A percentile compares a stretch with the other conserved stretches of the same genome.
Evolutionary conservation across 148 eudicot species (phyloP).

Genomic region (Cornus controversa): DNA sequence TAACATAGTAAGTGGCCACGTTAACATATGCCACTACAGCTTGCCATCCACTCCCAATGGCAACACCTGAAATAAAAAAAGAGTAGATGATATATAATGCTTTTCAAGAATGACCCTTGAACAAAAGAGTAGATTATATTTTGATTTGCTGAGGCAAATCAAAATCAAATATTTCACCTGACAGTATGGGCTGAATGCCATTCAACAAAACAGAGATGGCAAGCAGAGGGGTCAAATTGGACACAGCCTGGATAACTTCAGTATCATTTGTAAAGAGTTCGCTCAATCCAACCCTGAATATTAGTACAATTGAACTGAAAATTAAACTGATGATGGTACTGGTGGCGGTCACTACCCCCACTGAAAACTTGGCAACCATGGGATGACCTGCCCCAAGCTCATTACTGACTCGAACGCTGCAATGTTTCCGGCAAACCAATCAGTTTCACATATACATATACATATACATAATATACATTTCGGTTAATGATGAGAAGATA

Average conservation of each 20-base stretch:
- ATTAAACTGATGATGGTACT: constrained; percentile 46
- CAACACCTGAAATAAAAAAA: constrained; percentile 37
- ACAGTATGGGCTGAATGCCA: constrained; percentile 56
- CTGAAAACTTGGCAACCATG: constrained; percentile 48
- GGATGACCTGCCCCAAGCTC: constrained; percentile 64
- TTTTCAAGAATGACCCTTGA: not conserved
- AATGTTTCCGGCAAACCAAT: not conserved
- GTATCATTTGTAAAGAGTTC: constrained; percentile 47
- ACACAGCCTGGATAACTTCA: constrained; percentile 44
- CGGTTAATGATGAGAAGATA: not conserved
- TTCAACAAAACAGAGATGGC: constrained; percentile 55
- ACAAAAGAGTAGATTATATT: not conserved
- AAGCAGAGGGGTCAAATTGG: constrained; percentile 47
- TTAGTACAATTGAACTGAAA: constrained; percentile 36
- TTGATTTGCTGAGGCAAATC: not conserved
- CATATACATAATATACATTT: too few species aligned
- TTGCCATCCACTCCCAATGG: constrained; percentile 70
- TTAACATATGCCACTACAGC: constrained; percentile 48
- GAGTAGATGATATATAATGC: not conserved
- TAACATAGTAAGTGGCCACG: constrained; percentile 37
- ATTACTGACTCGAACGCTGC: constrained; percentile 53
- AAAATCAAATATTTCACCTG: constrained; percentile 27
- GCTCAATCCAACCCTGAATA: constrained; percentile 41
- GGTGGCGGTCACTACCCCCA: constrained; percentile 43
- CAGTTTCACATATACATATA: not conserved